Conservation (phyloP, 2,329 filamentous ascomycete species). For the Monilinia laxa region DNA sequence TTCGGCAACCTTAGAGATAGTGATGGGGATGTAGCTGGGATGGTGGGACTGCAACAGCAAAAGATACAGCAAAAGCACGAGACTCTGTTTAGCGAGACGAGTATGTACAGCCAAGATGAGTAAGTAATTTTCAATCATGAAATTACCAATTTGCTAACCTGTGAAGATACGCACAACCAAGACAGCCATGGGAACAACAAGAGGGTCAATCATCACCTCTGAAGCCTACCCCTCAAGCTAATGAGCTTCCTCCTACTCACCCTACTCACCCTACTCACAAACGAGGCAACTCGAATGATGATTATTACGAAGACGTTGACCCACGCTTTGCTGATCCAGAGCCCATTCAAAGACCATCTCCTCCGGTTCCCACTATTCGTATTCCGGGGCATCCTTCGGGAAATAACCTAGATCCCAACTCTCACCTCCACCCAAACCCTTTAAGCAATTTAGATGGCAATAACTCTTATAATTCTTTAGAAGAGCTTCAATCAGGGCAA, state of each 20-base stretch:
- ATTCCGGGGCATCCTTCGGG: slow-evolving; percentile 32
- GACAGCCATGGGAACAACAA: slow-evolving; percentile 52
- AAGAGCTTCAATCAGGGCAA: slow-evolving; percentile 60
- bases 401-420: slow-evolving; percentile 27
- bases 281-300: slow-evolving; percentile 37
- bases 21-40: slow-evolving; percentile 70
- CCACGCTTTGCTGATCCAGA: slow-evolving; percentile 69
- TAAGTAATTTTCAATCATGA: slow-evolving; percentile 49
- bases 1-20: slow-evolving; percentile 57
- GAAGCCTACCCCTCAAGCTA: slow-evolving; percentile 40
- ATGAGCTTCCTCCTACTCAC: slow-evolving; percentile 44
- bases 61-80: slow-evolving; percentile 46
- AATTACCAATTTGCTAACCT: slow-evolving; percentile 28
- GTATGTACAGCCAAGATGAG: slow-evolving; percentile 72
- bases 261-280: slow-evolving; percentile 38
- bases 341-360: slow-evolving; percentile 24
- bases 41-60: slow-evolving; percentile 69
- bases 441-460: slow-evolving; percentile 37
- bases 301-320: slow-evolving; percentile 93
- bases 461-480: slow-evolving; percentile 57
- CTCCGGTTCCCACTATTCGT: slow-evolving; percentile 40
- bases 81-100: slow-evolving; percentile 62
- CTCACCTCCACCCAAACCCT: slow-evolving; percentile 37
- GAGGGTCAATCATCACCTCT: slow-evolving; percentile 50
- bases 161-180: slow-evolving; percentile 52